phyloP scores from a whole-genome alignment of 2,329 filamentous ascomycete species.

The Harringtonia lauricola region DNA sequence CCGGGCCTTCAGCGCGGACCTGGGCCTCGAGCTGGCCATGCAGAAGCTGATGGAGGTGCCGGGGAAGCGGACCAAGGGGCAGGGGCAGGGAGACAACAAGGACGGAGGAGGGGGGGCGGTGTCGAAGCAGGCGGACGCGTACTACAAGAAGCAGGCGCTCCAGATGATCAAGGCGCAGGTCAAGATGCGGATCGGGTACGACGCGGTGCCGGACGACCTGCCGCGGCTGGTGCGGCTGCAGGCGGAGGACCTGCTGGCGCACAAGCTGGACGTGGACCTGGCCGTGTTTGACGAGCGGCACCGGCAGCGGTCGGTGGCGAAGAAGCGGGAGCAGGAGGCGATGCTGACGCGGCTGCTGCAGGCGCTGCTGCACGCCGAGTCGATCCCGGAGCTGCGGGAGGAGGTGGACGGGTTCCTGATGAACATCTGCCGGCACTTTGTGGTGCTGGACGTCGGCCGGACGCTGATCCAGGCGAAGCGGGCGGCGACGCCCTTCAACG shows the following conservation, averaged over 20 bases:
- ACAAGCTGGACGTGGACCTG: slow-evolving; percentile 60
- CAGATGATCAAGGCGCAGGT: slow-evolving; percentile 79
- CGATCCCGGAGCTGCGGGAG: slow-evolving; percentile 66
- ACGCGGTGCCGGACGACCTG: slow-evolving; percentile 82
- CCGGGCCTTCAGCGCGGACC: slow-evolving; percentile 72
- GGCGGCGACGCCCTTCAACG: slow-evolving; percentile 68
- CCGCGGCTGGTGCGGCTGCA: slow-evolving; percentile 76
- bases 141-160: slow-evolving; percentile 90
- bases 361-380: slow-evolving; percentile 75
- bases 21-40: slow-evolving; percentile 82
- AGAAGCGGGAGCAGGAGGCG: slow-evolving; percentile 75
- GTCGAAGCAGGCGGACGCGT: slow-evolving; percentile 57
- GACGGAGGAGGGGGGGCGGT: too few relatives aligned
- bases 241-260: slow-evolving; percentile 69
- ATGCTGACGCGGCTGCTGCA: slow-evolving; percentile 80
- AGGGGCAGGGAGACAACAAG: too few relatives aligned
- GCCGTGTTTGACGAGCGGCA: slow-evolving; percentile 66
- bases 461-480: slow-evolving; percentile 77
- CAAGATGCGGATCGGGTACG: slow-evolving; percentile 80
- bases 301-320: slow-evolving; percentile 70
- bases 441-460: slow-evolving; percentile 77
- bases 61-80: too few relatives aligned
- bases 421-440: slow-evolving; percentile 81
- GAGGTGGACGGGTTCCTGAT: slow-evolving; percentile 66
- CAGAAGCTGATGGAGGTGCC: slow-evolving; percentile 75